A percentile compares a stretch with the other conserved stretches of the same genome.
Conservation (phyloP, 2,329 filamentous ascomycete species). For the Aureobasidium sp. region DNA sequence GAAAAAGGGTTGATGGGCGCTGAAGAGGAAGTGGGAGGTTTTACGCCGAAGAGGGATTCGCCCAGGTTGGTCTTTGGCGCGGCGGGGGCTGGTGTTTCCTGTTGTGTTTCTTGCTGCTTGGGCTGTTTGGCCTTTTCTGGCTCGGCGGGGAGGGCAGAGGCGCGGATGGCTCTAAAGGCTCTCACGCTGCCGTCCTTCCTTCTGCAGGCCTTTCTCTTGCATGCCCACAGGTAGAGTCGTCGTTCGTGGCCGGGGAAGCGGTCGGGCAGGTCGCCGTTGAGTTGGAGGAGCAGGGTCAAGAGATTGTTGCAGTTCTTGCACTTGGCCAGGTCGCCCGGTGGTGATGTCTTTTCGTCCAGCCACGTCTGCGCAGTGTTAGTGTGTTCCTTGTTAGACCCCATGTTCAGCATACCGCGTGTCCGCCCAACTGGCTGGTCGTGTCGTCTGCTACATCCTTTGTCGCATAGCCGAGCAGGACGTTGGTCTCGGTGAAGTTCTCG, state of each 20-base stretch:
- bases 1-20: constrained; percentile 54
- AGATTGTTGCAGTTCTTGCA: constrained; percentile 80
- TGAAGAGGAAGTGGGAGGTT: constrained; percentile 26
- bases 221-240: constrained; percentile 78
- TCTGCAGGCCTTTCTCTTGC: constrained; percentile 67
- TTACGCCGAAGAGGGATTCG: constrained; percentile 61
- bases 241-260: constrained; percentile 80
- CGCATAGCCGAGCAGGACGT: constrained; percentile 83
- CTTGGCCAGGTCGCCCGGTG: constrained; percentile 67
- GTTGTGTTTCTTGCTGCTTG: constrained; percentile 17
- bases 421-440: constrained; percentile 78
- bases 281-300: constrained; percentile 78
- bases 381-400: neutral
- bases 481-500: constrained; percentile 67
- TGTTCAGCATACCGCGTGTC: constrained; percentile 61
- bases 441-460: constrained; percentile 72
- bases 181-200: constrained; percentile 76
- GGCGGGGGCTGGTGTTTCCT: constrained; percentile 17
- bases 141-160: constrained; percentile 23
- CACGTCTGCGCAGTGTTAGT: constrained; percentile 49
- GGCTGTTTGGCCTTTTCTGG: constrained; percentile 25
- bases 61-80: constrained; percentile 46
- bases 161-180: constrained; percentile 59
- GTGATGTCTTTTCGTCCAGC: constrained; percentile 62
- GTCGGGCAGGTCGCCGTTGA: constrained; percentile 83